phyloP scores from a whole-genome alignment of 495 filamentous ascomycete genomes.

The Aspergillus nanangensis region DNA sequence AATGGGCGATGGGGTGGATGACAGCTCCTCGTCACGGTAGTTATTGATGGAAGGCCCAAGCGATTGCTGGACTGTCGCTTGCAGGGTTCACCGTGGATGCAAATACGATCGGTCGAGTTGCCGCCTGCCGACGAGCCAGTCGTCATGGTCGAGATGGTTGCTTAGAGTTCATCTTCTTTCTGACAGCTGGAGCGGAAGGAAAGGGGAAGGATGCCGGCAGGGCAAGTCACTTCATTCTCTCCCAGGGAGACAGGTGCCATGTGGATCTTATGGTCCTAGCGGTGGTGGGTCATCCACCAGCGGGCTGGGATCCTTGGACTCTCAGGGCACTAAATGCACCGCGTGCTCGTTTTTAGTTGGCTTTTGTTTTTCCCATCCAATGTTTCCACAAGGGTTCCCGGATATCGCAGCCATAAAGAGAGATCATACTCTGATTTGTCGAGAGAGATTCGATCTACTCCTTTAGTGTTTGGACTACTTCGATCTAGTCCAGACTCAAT shows the following conservation, averaged over 20 bases:
- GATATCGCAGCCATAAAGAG: constrained; percentile 6
- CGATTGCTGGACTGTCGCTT: too few species aligned
- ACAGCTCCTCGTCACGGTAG: too few species aligned
- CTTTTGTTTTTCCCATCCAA: neutral
- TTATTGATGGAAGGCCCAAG: too few species aligned
- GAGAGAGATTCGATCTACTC: constrained; percentile 9
- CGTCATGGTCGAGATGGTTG: neutral
- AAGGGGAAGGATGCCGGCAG: neutral
- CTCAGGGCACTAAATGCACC: constrained; percentile 10
- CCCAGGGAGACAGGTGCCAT: neutral
- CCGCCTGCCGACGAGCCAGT: neutral
- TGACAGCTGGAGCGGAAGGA: neutral
- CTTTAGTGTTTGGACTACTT: constrained; percentile 1
- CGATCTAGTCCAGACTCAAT: neutral
- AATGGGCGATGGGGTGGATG: constrained; percentile 2
- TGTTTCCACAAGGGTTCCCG: constrained; percentile 3
- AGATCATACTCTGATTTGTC: constrained; percentile 6
- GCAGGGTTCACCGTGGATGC: constrained; percentile 4
- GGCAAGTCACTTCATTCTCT: neutral
- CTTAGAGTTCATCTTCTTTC: neutral
- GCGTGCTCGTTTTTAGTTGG: constrained; percentile 12
- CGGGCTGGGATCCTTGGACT: neutral
- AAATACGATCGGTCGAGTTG: constrained; percentile 3
- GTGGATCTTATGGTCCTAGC: constrained; percentile 11
- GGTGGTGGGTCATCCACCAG: neutral